A percentile compares a stretch with the other conserved stretches of the same genome.
phyloP scores from a whole-genome alignment of 1,139 yeast genomes.

The Blastobotrys elegans region DNA sequence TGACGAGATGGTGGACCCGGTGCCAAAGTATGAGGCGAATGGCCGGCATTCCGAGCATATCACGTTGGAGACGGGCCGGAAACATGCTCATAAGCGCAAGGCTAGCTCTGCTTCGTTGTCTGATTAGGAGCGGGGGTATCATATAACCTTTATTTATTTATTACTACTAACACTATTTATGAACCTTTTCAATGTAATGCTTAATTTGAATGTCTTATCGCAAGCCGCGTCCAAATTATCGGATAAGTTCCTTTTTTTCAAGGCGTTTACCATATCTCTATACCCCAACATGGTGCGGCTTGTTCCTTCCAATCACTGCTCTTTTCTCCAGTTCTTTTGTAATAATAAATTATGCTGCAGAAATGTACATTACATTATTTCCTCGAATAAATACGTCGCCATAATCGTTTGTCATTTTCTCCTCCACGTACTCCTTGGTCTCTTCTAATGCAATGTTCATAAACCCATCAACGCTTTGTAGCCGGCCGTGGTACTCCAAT shows the following conservation, averaged over 20 bases:
- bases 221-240: too few relatives aligned
- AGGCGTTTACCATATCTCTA: too few relatives aligned
- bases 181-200: too few relatives aligned
- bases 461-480: constrained; percentile 92
- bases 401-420: constrained; percentile 52
- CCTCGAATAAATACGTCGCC: constrained; percentile 95
- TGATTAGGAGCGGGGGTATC: too few relatives aligned
- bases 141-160: too few relatives aligned
- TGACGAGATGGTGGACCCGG: constrained; percentile 9
- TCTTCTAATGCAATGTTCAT: constrained; percentile 89
- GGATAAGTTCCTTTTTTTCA: too few relatives aligned
- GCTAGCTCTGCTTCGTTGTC: neutral
- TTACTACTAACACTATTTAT: too few relatives aligned
- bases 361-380: constrained; percentile 47
- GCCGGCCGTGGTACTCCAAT: constrained; percentile 67
- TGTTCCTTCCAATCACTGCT: neutral
- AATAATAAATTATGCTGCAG: constrained; percentile 21
- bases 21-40: constrained; percentile 10
- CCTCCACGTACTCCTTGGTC: constrained; percentile 62
- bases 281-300: too few relatives aligned
- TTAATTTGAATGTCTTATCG: too few relatives aligned
- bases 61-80: constrained; percentile 4
- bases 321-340: neutral
- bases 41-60: constrained; percentile 10
- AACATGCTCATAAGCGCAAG: neutral